Percentiles rank a stretch among this genome's conserved stretches.
These are phyloP conservation scores for Vaccinium vitisidaea DNA, from an alignment of 148 eudicot genomes.

Conservation along the genomic window DNA sequence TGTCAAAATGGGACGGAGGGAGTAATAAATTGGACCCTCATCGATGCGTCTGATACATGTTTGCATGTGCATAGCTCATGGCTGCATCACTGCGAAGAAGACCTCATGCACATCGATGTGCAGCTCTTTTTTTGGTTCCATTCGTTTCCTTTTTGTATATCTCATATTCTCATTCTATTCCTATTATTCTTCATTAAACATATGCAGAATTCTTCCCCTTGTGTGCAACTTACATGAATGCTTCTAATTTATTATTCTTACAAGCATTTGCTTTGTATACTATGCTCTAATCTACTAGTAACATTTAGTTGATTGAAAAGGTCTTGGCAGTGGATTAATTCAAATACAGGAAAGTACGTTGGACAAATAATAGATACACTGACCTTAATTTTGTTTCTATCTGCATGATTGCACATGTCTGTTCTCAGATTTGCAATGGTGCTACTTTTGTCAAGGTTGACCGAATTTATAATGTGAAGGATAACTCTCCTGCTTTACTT, in stretches of 20 bases:
- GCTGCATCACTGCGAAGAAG: not conserved
- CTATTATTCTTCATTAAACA: not conserved
- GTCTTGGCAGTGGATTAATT: not conserved
- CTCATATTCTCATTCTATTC: not conserved
- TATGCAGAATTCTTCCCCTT: not conserved
- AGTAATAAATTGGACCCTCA: not conserved
- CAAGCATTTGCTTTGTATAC: not conserved
- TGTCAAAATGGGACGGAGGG: too few species aligned
- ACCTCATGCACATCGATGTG: not conserved
- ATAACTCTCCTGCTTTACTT: conserved; percentile 86
- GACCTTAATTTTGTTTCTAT: conserved; percentile 11
- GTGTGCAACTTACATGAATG: not conserved
- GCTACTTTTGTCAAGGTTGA: conserved; percentile 93
- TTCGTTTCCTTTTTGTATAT: not conserved
- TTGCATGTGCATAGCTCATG: not conserved
- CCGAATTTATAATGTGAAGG: conserved; percentile 61
- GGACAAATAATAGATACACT: not conserved
- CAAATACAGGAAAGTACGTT: not conserved
- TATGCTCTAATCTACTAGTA: not conserved
- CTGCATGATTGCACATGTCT: conserved; percentile 22
- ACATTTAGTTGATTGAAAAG: not conserved
- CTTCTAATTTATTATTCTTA: not conserved
- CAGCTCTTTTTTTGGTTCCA: not conserved
- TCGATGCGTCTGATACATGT: not conserved
- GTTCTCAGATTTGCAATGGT: conserved; percentile 67